Conservation (phyloP, 2,329 filamentous ascomycete genomes). For the Fonsecaea multimorphosa region DNA sequence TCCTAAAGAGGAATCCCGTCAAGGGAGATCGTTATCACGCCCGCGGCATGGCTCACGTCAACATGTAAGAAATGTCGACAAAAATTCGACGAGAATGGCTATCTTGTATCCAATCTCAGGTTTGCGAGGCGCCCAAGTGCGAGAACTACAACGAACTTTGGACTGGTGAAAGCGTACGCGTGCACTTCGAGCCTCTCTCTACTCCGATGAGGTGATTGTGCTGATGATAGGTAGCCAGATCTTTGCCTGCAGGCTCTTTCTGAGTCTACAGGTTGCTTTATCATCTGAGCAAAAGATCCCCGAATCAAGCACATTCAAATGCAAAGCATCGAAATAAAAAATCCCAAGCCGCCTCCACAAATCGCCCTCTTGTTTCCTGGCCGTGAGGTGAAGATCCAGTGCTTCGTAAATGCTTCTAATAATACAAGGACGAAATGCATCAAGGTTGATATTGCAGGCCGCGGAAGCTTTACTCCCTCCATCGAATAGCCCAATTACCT, state of each 20-base stretch:
- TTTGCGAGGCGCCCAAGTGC: no score
- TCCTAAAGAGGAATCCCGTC: constrained; percentile 46
- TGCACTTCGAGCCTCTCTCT: neutral
- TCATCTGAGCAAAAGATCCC: neutral
- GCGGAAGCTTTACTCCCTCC: constrained; percentile 9
- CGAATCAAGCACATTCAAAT: neutral
- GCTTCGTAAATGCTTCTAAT: no score
- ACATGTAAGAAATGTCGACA: constrained; percentile 9
- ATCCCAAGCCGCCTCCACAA: no score
- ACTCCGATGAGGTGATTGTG: neutral
- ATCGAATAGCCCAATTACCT: constrained; percentile 61
- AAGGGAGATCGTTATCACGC: constrained; percentile 29
- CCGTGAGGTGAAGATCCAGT: no score
- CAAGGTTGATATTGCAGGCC: neutral
- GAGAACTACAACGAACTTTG: neutral
- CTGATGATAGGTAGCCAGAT: no score
- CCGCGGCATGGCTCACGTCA: constrained; percentile 14
- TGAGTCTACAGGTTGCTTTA: neutral
- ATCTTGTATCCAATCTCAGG: neutral
- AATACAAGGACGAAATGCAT: neutral
- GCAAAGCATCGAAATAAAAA: neutral
- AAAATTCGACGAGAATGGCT: neutral
- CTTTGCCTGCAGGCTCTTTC: no score
- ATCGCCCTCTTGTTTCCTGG: no score
- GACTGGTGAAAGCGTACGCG: neutral